Percentiles rank a stretch among this genome's conserved stretches.
Evolutionary conservation across 352 stramenopile genomes (phyloP).

Genomic region (Phytophthora macrochlamydospora): DNA sequence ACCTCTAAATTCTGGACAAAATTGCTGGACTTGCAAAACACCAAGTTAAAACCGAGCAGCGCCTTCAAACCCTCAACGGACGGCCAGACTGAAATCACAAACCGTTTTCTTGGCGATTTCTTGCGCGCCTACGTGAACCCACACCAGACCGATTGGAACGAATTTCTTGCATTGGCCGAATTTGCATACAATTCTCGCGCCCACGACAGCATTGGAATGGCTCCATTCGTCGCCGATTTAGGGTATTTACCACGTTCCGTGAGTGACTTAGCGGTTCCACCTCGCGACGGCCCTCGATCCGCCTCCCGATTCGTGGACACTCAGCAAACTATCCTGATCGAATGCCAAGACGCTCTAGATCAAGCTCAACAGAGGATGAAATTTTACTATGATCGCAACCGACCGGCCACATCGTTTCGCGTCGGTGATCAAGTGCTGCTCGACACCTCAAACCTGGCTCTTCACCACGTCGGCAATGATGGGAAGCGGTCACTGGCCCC

Average conservation of each 20-base stretch:
- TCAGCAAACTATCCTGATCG: conserved; percentile 1
- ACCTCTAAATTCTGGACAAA: conserved; percentile 20
- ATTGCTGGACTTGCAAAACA: conserved; percentile 17
- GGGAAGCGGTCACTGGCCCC: background rate
- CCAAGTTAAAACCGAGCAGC: conserved; percentile 9
- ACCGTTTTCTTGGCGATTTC: conserved; percentile 21
- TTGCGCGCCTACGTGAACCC: conserved; percentile 13
- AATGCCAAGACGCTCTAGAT: conserved; percentile 11
- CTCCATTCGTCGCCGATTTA: conserved; percentile 7
- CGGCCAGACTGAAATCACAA: conserved; percentile 24
- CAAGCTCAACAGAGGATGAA: conserved; percentile 15
- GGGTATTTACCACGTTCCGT: conserved; percentile 3
- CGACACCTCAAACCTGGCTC: conserved; percentile 3
- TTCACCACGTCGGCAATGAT: conserved; percentile 5
- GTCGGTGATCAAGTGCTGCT: conserved; percentile 11
- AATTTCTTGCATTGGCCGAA: conserved; percentile 6
- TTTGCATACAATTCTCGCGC: conserved; percentile 8
- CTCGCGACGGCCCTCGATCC: background rate
- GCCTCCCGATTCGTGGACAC: conserved; percentile 2
- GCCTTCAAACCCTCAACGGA: conserved; percentile 20
- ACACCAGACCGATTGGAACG: conserved; percentile 7
- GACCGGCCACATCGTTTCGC: background rate
- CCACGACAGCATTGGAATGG: conserved; percentile 3
- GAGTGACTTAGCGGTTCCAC: conserved; percentile 5
- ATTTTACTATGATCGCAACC: conserved; percentile 8